Evolutionary conservation across 768 basidiomycete species (phyloP).

Genomic region (Phlebiopsis gigantea): DNA sequence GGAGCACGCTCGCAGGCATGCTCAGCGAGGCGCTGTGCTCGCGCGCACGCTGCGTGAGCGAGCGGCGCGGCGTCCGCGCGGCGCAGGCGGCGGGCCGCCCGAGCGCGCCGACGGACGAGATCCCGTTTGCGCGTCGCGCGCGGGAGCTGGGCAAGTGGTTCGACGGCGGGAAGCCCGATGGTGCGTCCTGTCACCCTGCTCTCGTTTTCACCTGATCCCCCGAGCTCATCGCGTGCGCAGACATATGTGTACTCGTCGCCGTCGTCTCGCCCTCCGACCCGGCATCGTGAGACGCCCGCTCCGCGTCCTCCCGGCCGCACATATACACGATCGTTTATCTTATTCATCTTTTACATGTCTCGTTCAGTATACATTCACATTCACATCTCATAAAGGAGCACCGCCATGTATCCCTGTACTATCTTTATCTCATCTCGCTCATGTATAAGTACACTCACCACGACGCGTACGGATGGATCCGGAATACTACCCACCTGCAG

Average conservation of each 20-base stretch:
- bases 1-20: constrained; percentile 59
- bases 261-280: constrained; percentile 43
- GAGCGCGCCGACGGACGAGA: constrained; percentile 39
- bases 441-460: no score
- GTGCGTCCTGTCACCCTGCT: constrained; percentile 38
- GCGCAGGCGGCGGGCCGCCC: not conserved
- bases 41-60: constrained; percentile 65
- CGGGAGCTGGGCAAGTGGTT: constrained; percentile 67
- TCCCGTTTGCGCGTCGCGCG: constrained; percentile 83
- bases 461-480: no score
- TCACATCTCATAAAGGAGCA: no score
- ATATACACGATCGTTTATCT: not conserved
- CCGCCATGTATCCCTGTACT: not conserved
- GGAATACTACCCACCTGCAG: no score
- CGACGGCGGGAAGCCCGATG: constrained; percentile 82
- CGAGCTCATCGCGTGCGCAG: constrained; percentile 27
- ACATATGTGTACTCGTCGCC: constrained; percentile 64
- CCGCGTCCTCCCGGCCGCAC: not conserved
- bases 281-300: not conserved
- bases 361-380: no score
- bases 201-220: not conserved
- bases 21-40: constrained; percentile 79
- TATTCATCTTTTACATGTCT: no score
- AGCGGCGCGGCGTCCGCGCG: constrained; percentile 23
- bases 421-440: not conserved